Percentiles rank a stretch among this genome's conserved stretches.
phyloP scores from a whole-genome alignment of 2,329 filamentous ascomycete species.

The Blumeriella jaapii region DNA sequence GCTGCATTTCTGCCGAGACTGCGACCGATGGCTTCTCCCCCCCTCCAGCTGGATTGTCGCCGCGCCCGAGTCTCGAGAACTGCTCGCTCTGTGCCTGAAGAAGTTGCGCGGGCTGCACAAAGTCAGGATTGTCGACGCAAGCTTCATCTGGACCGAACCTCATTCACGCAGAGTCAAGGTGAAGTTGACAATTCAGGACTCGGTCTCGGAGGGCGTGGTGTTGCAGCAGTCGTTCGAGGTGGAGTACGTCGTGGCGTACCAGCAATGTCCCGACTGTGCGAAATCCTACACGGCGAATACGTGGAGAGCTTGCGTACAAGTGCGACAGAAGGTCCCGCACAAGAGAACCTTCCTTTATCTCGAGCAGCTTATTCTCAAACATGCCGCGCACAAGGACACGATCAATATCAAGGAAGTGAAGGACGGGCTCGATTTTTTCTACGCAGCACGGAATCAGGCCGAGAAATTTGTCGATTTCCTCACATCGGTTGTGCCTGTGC shows the following conservation, averaged over 20 bases:
- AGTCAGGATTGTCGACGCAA: slow-evolving; percentile 88
- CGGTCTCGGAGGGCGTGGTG: slow-evolving; percentile 49
- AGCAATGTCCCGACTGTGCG: slow-evolving; percentile 88
- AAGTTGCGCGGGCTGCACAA: slow-evolving; percentile 79
- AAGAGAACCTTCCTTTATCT: slow-evolving; percentile 78
- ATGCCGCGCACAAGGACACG: slow-evolving; percentile 79
- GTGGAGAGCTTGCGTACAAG: slow-evolving; percentile 87
- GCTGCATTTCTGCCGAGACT: slow-evolving; percentile 86
- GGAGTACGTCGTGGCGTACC: slow-evolving; percentile 77
- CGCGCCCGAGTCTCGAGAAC: slow-evolving; percentile 75
- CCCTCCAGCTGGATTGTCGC: slow-evolving; percentile 81
- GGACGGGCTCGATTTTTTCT: slow-evolving; percentile 95
- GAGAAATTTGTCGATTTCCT: slow-evolving; percentile 90
- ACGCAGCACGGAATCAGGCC: slow-evolving; percentile 77
- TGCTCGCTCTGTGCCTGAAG: slow-evolving; percentile 82
- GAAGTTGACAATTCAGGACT: slow-evolving; percentile 83
- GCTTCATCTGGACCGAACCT: slow-evolving; percentile 96
- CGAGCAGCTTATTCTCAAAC: slow-evolving; percentile 92
- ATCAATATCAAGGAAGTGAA: slow-evolving; percentile 98
- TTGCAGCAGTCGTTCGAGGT: slow-evolving; percentile 95
- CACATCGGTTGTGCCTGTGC: slow-evolving; percentile 66
- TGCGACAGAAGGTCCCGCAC: slow-evolving; percentile 91
- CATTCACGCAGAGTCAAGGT: slow-evolving; percentile 87
- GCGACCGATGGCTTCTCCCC: slow-evolving; percentile 85
- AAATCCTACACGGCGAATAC: slow-evolving; percentile 97